Conservation (phyloP, 2,329 filamentous ascomycete genomes). For the Trichoderma harzianum region DNA sequence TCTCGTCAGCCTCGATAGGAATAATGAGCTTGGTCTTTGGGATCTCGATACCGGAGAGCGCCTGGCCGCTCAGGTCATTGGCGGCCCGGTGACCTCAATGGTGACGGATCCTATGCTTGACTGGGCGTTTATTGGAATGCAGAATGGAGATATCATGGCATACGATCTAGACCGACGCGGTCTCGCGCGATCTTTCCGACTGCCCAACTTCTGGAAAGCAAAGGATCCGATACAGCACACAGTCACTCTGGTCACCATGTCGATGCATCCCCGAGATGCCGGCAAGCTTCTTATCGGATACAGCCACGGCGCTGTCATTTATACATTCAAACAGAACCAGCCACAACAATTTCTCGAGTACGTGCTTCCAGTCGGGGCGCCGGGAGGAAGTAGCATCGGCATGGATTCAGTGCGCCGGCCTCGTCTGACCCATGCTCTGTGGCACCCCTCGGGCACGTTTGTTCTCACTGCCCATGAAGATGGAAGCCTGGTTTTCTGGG, state of each 20-base stretch:
- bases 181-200: conserved; percentile 66
- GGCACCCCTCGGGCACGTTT: conserved; percentile 94
- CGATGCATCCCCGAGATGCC: conserved; percentile 87
- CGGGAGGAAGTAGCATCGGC: conserved; percentile 70
- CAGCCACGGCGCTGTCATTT: conserved; percentile 79
- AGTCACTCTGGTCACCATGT: conserved; percentile 66
- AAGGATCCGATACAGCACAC: conserved; percentile 63
- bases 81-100: conserved; percentile 70
- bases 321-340: conserved; percentile 90
- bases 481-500: conserved; percentile 90
- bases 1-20: conserved; percentile 78
- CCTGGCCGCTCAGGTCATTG: conserved; percentile 68
- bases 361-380: conserved; percentile 73
- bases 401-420: conserved; percentile 65
- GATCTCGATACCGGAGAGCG: conserved; percentile 68
- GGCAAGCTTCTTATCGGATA: conserved; percentile 92
- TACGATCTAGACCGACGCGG: conserved; percentile 85
- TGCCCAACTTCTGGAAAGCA: conserved; percentile 84
- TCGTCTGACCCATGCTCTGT: conserved; percentile 75
- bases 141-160: conserved; percentile 81
- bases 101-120: conserved; percentile 87
- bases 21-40: conserved; percentile 82
- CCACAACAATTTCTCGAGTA: conserved; percentile 80
- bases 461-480: conserved; percentile 85
- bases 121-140: conserved; percentile 83